Evolutionary conservation across 371 early-diverging fungal species (phyloP).

Genomic region (Mycotypha africana): DNA sequence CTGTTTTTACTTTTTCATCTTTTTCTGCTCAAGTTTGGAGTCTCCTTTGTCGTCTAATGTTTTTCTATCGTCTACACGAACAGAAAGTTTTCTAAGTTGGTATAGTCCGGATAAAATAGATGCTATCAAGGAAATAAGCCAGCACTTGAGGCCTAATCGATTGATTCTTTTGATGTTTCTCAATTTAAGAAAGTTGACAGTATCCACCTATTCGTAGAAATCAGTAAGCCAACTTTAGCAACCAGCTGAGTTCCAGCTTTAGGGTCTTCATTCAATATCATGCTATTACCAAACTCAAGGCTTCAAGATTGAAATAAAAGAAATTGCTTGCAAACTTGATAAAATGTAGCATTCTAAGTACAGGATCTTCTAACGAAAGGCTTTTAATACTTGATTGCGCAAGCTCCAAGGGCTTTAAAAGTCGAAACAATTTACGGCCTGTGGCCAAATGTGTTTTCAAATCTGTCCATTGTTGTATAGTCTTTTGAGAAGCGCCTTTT

Average conservation of each 20-base stretch:
- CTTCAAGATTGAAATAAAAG: constrained; percentile 51
- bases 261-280: background rate
- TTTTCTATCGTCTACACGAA: constrained; percentile 5
- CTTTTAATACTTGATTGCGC: constrained; percentile 49
- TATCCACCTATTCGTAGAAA: constrained; percentile 26
- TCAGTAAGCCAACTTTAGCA: background rate
- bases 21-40: background rate
- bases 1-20: background rate
- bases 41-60: background rate
- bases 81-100: constrained; percentile 46
- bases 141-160: constrained; percentile 48
- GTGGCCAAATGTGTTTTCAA: constrained; percentile 51
- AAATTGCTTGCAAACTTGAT: constrained; percentile 49
- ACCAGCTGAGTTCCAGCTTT: background rate
- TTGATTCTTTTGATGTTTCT: constrained; percentile 43
- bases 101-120: constrained; percentile 54
- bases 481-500: constrained; percentile 43
- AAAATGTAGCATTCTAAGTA: constrained; percentile 34
- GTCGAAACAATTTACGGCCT: constrained; percentile 55
- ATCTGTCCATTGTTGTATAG: constrained; percentile 42
- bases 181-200: constrained; percentile 50
- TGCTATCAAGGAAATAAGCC: constrained; percentile 58
- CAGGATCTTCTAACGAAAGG: constrained; percentile 38
- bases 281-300: constrained; percentile 45
- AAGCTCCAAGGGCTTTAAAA: constrained; percentile 56